Conservation (phyloP, 2,329 filamentous ascomycete genomes). For the Hypoxylon sp. region DNA sequence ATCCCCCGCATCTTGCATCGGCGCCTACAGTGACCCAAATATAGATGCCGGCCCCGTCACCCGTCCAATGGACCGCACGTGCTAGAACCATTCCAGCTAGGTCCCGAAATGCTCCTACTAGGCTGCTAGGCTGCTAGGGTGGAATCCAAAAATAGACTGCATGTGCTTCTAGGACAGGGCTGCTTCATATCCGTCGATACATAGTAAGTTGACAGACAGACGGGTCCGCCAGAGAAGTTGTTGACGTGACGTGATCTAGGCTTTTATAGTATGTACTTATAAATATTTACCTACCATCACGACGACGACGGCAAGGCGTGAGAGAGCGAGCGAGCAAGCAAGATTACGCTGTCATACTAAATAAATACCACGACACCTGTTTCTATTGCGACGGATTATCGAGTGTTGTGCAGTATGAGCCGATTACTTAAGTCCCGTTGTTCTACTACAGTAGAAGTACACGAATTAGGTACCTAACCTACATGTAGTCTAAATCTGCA, state of each 20-base stretch:
- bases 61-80: constrained; percentile 11
- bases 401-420: constrained; percentile 2
- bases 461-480: background rate
- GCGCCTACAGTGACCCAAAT: constrained; percentile 44
- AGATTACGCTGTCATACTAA: too few relatives aligned
- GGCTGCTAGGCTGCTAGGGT: too few relatives aligned
- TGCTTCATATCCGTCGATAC: constrained; percentile 18
- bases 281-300: too few relatives aligned
- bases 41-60: constrained; percentile 35
- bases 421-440: background rate
- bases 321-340: too few relatives aligned
- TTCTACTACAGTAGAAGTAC: too few relatives aligned
- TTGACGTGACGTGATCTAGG: background rate
- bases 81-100: constrained; percentile 25
- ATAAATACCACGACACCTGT: too few relatives aligned
- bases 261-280: background rate
- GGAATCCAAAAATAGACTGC: constrained; percentile 40
- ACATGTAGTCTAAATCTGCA: constrained; percentile 9
- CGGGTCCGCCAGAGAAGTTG: constrained; percentile 3
- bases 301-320: too few relatives aligned
- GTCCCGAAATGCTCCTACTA: background rate
- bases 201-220: constrained; percentile 24
- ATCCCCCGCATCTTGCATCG: constrained; percentile 41
- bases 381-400: background rate
- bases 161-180: background rate